phyloP scores from a whole-genome alignment of 805 yeast species.

The Lachancea kluyveri region DNA sequence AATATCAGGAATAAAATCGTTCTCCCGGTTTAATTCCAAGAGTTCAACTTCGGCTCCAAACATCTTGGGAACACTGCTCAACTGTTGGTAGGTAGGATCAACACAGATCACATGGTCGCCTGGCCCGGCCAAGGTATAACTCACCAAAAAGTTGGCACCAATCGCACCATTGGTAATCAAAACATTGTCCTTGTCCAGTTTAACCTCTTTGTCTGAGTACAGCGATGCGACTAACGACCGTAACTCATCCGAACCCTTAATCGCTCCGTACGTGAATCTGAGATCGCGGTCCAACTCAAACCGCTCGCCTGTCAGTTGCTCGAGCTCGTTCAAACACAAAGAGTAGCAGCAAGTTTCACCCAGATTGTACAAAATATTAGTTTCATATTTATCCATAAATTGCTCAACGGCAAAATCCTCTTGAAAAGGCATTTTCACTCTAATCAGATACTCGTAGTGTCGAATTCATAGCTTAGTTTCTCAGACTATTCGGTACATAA shows the following conservation, averaged over 20 bases:
- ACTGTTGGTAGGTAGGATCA: conserved; percentile 46
- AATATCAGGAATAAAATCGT: conserved; percentile 35
- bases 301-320: conserved; percentile 23
- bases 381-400: conserved; percentile 47
- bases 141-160: conserved; percentile 45
- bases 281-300: conserved; percentile 20
- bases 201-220: conserved; percentile 24
- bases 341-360: conserved; percentile 51
- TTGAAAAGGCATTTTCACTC: conserved; percentile 39
- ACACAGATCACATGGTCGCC: conserved; percentile 44
- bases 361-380: conserved; percentile 34
- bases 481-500: too few species aligned
- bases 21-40: conserved; percentile 30
- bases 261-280: conserved; percentile 41
- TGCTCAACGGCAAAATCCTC: conserved; percentile 46
- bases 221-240: conserved; percentile 33
- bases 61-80: conserved; percentile 40
- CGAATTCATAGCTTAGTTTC: too few species aligned
- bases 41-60: conserved; percentile 39
- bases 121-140: conserved; percentile 38
- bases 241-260: conserved; percentile 39
- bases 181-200: conserved; percentile 32
- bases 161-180: conserved; percentile 50
- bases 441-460: too few species aligned
- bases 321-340: conserved; percentile 35